These are phyloP conservation scores for Suillus tomentosus DNA, from an alignment of 768 basidiomycete genomes.

Conservation along the genomic window DNA sequence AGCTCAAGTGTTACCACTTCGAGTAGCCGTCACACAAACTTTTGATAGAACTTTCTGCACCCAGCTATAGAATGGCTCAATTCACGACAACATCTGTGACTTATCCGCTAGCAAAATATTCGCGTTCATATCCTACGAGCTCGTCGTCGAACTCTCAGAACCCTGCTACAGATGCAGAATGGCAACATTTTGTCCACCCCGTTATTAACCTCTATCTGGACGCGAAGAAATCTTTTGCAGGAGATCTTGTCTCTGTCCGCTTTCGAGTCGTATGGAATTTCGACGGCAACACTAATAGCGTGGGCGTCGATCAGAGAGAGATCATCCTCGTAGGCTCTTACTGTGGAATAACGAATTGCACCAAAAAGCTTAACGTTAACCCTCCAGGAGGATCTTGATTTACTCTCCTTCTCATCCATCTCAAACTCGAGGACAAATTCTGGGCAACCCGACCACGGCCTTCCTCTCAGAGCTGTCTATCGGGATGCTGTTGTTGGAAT, in stretches of 20 bases:
- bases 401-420: constrained; percentile 64
- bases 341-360: constrained; percentile 15
- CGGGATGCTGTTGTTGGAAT: constrained; percentile 74
- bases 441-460: constrained; percentile 47
- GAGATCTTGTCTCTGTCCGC: constrained; percentile 62
- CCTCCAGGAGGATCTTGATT: constrained; percentile 73
- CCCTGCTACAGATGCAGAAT: constrained; percentile 47
- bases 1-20: no score
- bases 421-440: constrained; percentile 30
- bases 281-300: constrained; percentile 38
- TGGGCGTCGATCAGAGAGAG: constrained; percentile 49
- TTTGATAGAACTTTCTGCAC: no score
- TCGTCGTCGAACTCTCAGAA: constrained; percentile 14
- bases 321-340: constrained; percentile 62
- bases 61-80: no score
- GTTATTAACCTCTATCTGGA: constrained; percentile 64
- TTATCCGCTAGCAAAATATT: constrained; percentile 65
- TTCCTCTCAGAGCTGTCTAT: constrained; percentile 82
- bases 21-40: no score
- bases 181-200: constrained; percentile 81
- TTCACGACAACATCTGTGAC: no score
- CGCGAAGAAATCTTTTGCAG: constrained; percentile 49
- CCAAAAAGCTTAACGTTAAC: constrained; percentile 8
- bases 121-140: constrained; percentile 56
- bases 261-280: constrained; percentile 68